These are phyloP conservation scores for Dendrostoma leiphaemia DNA, from an alignment of 2,329 filamentous ascomycete species.

Conservation along the genomic window DNA sequence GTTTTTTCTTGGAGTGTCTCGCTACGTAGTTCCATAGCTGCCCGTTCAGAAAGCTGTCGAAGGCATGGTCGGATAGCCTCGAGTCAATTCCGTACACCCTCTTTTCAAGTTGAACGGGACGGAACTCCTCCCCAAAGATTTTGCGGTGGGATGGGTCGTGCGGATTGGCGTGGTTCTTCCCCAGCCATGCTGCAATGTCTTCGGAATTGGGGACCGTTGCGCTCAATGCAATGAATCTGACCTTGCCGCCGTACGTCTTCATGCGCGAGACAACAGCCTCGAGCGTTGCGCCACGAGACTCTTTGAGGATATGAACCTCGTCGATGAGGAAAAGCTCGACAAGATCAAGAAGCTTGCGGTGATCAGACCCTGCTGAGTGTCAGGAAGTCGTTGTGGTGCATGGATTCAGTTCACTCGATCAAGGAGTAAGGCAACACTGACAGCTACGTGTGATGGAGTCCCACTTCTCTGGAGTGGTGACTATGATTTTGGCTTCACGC, in stretches of 20 bases:
- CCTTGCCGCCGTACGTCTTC: conserved; percentile 73
- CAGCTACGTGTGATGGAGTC: conserved; percentile 86
- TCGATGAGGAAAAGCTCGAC: conserved; percentile 82
- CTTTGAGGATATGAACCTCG: conserved; percentile 84
- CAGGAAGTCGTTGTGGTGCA: too few relatives aligned
- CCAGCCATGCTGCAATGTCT: conserved; percentile 79
- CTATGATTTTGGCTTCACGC: conserved; percentile 74
- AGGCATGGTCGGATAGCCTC: conserved; percentile 69
- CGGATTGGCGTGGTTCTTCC: conserved; percentile 58
- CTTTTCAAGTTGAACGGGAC: conserved; percentile 74
- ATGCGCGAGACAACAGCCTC: conserved; percentile 85
- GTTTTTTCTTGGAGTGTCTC: conserved; percentile 68
- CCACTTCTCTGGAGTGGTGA: conserved; percentile 90
- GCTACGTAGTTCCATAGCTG: conserved; percentile 66
- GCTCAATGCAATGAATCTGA: conserved; percentile 78
- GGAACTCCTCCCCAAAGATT: conserved; percentile 74
- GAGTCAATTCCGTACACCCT: conserved; percentile 71
- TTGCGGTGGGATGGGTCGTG: conserved; percentile 64
- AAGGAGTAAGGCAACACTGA: too few relatives aligned
- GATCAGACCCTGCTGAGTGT: too few relatives aligned
- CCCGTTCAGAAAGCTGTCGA: conserved; percentile 66
- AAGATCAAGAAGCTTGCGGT: conserved; percentile 69
- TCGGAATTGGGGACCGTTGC: conserved; percentile 81
- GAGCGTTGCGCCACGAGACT: conserved; percentile 73
- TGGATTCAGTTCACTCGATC: too few relatives aligned